Evolutionary conservation across 257 asterid genomes (phyloP).

Genomic region (Fraxinus excelsior): DNA sequence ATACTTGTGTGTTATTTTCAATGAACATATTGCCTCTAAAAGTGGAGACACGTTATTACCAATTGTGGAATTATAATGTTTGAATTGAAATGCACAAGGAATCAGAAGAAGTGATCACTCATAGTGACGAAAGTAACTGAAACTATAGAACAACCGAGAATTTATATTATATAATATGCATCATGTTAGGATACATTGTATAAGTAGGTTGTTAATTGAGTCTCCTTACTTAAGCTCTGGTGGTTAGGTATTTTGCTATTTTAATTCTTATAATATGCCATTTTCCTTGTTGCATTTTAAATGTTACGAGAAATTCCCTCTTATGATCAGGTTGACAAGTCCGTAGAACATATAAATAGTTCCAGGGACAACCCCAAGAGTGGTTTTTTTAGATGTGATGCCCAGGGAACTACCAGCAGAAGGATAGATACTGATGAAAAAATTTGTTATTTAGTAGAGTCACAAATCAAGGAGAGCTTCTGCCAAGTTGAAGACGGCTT

Average conservation of each 20-base stretch:
- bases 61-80: background rate
- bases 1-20: background rate
- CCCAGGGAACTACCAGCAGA: conserved; percentile 20
- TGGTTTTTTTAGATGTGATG: conserved; percentile 37
- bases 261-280: background rate
- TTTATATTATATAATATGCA: background rate
- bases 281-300: background rate
- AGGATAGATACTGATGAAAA: conserved; percentile 35
- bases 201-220: background rate
- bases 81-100: background rate
- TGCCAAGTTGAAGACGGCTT: conserved; percentile 50
- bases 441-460: conserved; percentile 33
- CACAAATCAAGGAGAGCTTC: conserved; percentile 46
- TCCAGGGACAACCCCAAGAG: conserved; percentile 25
- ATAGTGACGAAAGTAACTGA: background rate
- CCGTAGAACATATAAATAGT: conserved; percentile 20
- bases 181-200: too few relatives aligned
- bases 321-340: conserved; percentile 44
- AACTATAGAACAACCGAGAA: background rate
- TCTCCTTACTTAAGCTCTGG: background rate
- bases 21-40: background rate
- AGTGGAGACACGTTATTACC: background rate
- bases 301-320: background rate
- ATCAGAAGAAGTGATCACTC: background rate
- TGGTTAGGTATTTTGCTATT: background rate